phyloP scores from a whole-genome alignment of 257 asterid species.

The Nicotiana tabacum region DNA sequence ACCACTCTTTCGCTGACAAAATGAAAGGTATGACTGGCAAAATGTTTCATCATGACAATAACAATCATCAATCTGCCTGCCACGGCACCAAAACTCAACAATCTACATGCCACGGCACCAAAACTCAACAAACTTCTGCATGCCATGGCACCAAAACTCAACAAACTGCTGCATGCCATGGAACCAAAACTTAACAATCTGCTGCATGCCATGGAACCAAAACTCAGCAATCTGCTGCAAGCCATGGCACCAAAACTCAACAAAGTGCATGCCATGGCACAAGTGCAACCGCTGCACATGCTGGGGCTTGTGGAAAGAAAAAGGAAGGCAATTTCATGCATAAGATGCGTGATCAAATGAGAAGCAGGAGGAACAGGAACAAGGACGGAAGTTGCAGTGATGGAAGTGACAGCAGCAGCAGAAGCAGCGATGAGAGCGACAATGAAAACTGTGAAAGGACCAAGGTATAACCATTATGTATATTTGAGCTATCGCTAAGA shows the following conservation, averaged over 20 bases:
- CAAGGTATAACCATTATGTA: not conserved
- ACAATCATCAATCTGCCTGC: not conserved
- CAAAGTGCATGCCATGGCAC: not conserved
- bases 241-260: not conserved
- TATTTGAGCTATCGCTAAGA: no score
- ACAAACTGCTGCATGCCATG: not conserved
- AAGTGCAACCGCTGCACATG: no score
- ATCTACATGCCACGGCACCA: not conserved
- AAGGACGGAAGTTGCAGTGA: constrained; percentile 1
- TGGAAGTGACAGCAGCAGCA: constrained; percentile 18
- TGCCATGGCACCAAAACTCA: not conserved
- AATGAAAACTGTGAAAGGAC: constrained; percentile 2
- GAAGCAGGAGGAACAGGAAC: constrained; percentile 10
- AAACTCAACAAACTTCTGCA: not conserved
- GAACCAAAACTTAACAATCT: not conserved
- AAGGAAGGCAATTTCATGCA: constrained; percentile 10
- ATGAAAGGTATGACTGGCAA: constrained; percentile 10
- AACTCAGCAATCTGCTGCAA: not conserved
- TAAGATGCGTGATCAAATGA: constrained; percentile 6
- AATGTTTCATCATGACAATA: constrained; percentile 12
- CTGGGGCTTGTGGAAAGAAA: not conserved
- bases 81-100: not conserved
- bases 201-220: not conserved
- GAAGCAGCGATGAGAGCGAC: constrained; percentile 17
- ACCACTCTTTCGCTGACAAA: constrained; percentile 4